Percentiles rank a stretch among this genome's conserved stretches.
Conservation (phyloP, 352 stramenopile species). For the Pythium guiyangense region DNA sequence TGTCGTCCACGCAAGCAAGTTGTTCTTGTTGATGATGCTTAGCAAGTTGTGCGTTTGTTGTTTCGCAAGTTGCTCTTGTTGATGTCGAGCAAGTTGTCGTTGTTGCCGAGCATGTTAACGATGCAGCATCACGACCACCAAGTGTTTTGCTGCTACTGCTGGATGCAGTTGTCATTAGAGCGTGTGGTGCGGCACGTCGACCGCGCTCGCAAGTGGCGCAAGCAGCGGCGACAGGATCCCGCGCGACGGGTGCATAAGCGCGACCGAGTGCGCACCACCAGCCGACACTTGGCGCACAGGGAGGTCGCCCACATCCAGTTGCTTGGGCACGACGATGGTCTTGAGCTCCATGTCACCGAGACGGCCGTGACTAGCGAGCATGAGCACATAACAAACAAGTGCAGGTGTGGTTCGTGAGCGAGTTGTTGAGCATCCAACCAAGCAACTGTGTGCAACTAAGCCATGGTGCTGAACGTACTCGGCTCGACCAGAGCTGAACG, state of each 20-base stretch:
- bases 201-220: slow-evolving; percentile 26
- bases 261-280: slow-evolving; percentile 68
- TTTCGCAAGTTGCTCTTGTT: too few relatives aligned
- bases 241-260: slow-evolving; percentile 60
- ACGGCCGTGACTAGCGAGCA: slow-evolving; percentile 49
- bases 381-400: slow-evolving; percentile 1
- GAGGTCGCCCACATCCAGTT: slow-evolving; percentile 46
- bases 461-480: slow-evolving; percentile 53
- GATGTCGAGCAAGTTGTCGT: too few relatives aligned
- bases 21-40: too few relatives aligned
- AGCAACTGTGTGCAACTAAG: too few relatives aligned
- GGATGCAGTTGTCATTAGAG: slow-evolving; percentile 1
- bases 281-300: slow-evolving; percentile 67
- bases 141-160: too few relatives aligned
- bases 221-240: slow-evolving; percentile 60
- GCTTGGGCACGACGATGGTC: slow-evolving; percentile 39
- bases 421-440: not conserved
- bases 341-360: slow-evolving; percentile 59
- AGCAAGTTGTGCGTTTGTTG: too few relatives aligned
- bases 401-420: not conserved
- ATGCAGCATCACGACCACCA: too few relatives aligned
- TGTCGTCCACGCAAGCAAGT: too few relatives aligned
- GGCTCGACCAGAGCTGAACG: slow-evolving; percentile 75
- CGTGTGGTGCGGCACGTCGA: slow-evolving; percentile 18
- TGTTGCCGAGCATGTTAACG: too few relatives aligned